Conservation (phyloP, 768 basidiomycete genomes). For the Boletus fagicola region DNA sequence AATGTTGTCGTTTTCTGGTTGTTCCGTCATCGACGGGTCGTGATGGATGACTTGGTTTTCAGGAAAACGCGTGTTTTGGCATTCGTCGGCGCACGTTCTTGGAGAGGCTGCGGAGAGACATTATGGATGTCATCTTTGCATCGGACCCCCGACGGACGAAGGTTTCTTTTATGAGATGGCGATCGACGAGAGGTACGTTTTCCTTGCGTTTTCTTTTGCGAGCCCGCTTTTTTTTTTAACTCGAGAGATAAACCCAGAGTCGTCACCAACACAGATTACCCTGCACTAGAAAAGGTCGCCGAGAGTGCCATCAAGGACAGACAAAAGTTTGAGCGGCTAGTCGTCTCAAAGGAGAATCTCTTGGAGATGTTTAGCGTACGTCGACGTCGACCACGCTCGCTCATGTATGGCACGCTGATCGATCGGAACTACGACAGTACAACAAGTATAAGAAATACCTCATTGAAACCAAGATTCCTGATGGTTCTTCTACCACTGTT, state of each 20-base stretch:
- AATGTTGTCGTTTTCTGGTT: background rate
- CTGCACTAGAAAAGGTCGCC: conserved; percentile 82
- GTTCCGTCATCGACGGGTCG: background rate
- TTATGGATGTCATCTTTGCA: conserved; percentile 95
- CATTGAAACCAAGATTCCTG: conserved; percentile 92
- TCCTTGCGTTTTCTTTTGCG: background rate
- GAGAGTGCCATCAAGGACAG: conserved; percentile 92
- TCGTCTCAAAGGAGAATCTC: conserved; percentile 91
- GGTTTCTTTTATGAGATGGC: conserved; percentile 99
- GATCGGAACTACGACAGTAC: conserved; percentile 56
- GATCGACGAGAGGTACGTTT: conserved; percentile 66
- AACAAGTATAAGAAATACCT: conserved; percentile 98
- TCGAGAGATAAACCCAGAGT: conserved; percentile 45
- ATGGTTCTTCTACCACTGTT: conserved; percentile 94
- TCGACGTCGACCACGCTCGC: conserved; percentile 4
- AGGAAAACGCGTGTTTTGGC: conserved; percentile 99
- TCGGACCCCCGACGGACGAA: conserved; percentile 95
- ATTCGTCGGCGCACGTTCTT: conserved; percentile 96
- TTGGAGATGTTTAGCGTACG: conserved; percentile 93
- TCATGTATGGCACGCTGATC: background rate
- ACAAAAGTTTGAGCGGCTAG: conserved; percentile 93
- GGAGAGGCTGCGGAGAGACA: conserved; percentile 96
- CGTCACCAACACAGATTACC: conserved; percentile 80
- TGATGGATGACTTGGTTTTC: background rate
- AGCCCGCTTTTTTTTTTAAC: background rate